A percentile compares a stretch with the other conserved stretches of the same genome.
phyloP scores from a whole-genome alignment of 768 basidiomycete species.

The Auricularia sp. region DNA sequence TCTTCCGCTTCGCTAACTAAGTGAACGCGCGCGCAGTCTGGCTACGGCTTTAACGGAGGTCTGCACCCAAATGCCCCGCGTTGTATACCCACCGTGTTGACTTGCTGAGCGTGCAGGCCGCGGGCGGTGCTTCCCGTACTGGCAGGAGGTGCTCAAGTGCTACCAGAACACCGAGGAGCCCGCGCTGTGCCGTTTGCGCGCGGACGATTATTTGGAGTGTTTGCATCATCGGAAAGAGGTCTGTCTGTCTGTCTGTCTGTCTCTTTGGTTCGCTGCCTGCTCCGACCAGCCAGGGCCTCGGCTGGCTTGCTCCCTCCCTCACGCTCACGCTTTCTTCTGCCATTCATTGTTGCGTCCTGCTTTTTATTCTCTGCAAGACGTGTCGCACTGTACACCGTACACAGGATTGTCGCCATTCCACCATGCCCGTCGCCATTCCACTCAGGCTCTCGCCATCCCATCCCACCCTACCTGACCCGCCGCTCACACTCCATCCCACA shows the following conservation, averaged over 20 bases:
- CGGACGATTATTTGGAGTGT: conserved; percentile 87
- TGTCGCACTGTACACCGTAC: too few relatives aligned
- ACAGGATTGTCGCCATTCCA: not conserved
- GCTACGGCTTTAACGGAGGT: conserved; percentile 57
- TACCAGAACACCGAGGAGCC: conserved; percentile 75
- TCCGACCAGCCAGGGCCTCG: too few relatives aligned
- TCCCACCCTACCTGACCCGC: not conserved
- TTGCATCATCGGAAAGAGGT: conserved; percentile 82
- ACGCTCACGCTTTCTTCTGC: too few relatives aligned
- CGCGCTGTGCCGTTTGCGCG: conserved; percentile 53
- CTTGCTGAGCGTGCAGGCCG: conserved; percentile 41
- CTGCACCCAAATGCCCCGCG: conserved; percentile 12
- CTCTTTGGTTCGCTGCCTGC: too few relatives aligned
- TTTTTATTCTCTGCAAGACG: too few relatives aligned
- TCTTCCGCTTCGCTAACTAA: too few relatives aligned
- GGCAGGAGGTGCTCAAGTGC: conserved; percentile 92
- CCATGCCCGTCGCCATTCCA: not conserved
- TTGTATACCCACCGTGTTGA: not conserved
- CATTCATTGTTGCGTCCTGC: too few relatives aligned
- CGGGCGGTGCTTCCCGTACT: conserved; percentile 80
- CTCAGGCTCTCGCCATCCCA: not conserved
- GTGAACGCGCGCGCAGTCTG: conserved; percentile 36
- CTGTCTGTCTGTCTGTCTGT: too few relatives aligned
- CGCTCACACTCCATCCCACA: not conserved
- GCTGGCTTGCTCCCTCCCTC: too few relatives aligned